These are phyloP conservation scores for Colletotrichum graminicola DNA, from an alignment of 2,329 filamentous ascomycete genomes.

Conservation along the genomic window DNA sequence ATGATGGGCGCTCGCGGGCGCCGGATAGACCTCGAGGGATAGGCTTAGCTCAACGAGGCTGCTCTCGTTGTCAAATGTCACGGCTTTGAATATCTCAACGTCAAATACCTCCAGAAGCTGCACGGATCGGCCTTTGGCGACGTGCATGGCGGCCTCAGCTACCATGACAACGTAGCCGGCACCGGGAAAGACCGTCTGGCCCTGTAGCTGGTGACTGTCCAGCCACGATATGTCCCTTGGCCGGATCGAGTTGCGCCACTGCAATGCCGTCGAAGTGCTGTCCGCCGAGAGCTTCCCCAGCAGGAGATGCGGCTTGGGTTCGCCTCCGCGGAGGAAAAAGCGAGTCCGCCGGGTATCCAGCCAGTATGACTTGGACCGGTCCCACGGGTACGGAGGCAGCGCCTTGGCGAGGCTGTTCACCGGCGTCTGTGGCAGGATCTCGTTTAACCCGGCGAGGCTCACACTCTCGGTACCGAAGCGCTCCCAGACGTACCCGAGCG, in stretches of 20 bases:
- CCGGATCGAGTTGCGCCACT: neutral
- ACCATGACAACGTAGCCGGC: neutral
- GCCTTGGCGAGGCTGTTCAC: neutral
- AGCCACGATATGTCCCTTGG: neutral
- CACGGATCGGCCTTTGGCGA: neutral
- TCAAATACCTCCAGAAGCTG: neutral
- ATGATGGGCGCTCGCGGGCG: neutral
- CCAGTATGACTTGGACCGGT: neutral
- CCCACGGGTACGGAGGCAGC: neutral
- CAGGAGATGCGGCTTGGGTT: neutral
- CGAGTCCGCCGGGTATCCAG: neutral
- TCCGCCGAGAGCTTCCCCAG: neutral
- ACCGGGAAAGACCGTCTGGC: neutral
- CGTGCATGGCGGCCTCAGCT: neutral
- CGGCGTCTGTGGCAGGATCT: neutral
- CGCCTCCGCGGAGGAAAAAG: neutral
- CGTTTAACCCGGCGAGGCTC: neutral
- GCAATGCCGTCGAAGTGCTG: neutral
- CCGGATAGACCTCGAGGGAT: neutral
- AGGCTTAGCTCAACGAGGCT: neutral
- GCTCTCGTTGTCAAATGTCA: neutral
- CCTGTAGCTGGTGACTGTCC: neutral
- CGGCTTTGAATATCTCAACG: neutral
- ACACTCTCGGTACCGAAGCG: neutral
- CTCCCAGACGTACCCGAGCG: neutral